Evolutionary conservation across 2,329 filamentous ascomycete genomes (phyloP).

Genomic region (Penicillium griseofulvum): DNA sequence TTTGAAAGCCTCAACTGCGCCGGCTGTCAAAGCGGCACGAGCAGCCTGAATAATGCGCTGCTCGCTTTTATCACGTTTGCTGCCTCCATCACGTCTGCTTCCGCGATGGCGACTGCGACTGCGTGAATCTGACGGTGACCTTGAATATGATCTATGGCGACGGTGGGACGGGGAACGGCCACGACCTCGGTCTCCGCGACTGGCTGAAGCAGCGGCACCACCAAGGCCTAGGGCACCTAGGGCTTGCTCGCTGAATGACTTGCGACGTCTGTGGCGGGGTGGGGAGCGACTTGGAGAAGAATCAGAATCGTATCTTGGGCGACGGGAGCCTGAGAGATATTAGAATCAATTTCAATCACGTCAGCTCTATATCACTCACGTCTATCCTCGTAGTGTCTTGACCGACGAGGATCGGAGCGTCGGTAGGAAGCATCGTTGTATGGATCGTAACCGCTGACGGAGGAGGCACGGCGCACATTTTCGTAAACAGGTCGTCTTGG

Average conservation of each 20-base stretch:
- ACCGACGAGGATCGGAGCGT: conserved; percentile 41
- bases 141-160: conserved; percentile 45
- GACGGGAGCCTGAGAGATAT: conserved; percentile 28
- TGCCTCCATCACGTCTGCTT: conserved; percentile 42
- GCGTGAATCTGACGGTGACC: conserved; percentile 50
- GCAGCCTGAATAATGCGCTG: conserved; percentile 78
- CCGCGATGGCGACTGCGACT: conserved; percentile 50
- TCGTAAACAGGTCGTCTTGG: conserved; percentile 31
- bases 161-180: conserved; percentile 33
- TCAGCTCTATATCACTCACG: conserved; percentile 28
- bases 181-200: conserved; percentile 52
- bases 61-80: conserved; percentile 50
- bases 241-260: conserved; percentile 50
- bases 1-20: conserved; percentile 87
- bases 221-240: conserved; percentile 59
- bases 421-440: conserved; percentile 36
- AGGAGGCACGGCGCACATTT: conserved; percentile 38
- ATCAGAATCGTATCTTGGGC: conserved; percentile 30
- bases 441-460: conserved; percentile 33
- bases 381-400: conserved; percentile 47
- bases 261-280: conserved; percentile 41
- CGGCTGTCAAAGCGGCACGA: conserved; percentile 85
- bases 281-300: conserved; percentile 43
- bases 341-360: background rate
- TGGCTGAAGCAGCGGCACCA: conserved; percentile 44